Base-by-base conservation (phyloP, 2,329 filamentous ascomycete species). In the Pseudocercospora vitis region DNA sequence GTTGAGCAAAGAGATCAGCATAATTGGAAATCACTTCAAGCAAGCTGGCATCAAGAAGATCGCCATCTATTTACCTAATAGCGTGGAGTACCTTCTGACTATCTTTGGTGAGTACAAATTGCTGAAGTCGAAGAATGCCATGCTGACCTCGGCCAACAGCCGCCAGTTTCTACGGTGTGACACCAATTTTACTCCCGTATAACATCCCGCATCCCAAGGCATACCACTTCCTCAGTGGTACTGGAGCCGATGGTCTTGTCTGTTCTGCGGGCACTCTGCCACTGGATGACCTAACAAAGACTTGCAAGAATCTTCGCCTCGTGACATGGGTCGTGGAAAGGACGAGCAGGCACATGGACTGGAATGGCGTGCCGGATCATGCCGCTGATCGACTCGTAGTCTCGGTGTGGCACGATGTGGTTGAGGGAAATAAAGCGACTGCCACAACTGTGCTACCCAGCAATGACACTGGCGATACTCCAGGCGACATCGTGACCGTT, bases 291-390 rank as follows among this genome's bases (percentile, higher is more conserved):
- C 81, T 95, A 9, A 80, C 84, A 48, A 82, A 85, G 64, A 80
- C 78, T 49, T 90, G 88, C 65, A 80, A 85, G 4, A 79, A 81
- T 31, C 79, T 99, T 40, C 85, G 85, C 57, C 84, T 91, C 62
- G 79, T 96, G 26, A 82, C 96, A 63, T 97, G 91, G 89, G 91
- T 96, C 9, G 90, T 95, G 4, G 92, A 96, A 65, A 83, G 90
- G 66, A 90, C 90, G 35, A 96, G 86, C 75, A 83, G 84, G 63
- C 92, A 97, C 69, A 87, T 99, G 80, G 91, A 96, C 72, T 99
- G 92, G 91, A 91, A 89, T 63, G 89, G 92, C 68, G 83, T 91
- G 2, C 91, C 91, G 8, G 82, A 87, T 66, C 87, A 88, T 48
- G 85, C 86, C 52, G 86, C 86, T 12, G 82, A 86, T 53, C 84